Base-by-base conservation (phyloP, 352 stramenopile genomes). In the Aphanomyces stellatus region DNA sequence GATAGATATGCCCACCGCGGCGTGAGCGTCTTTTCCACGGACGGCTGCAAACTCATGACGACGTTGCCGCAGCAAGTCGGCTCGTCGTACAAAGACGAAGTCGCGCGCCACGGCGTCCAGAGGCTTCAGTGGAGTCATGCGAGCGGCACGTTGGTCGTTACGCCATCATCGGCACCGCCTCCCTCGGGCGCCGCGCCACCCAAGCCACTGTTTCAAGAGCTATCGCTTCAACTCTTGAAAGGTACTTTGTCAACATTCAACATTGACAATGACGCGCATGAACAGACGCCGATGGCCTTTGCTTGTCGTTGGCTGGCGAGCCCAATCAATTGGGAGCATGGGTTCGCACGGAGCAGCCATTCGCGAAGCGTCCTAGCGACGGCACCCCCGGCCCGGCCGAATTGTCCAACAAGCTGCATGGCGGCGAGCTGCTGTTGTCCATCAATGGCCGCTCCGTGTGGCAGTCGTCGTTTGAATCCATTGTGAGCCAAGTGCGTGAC, bases 41-140 rank as follows among this genome's bases (percentile, higher is more conserved):
- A 95, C 51, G 84, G 84, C 2, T 91, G 82, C 63, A 81, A 85
- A 0, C 72, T 95, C 46, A 91, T 95, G 82, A 91, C 86, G 37
- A 91, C 72, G 51, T 71, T 95, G 31, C 84, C 86, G 0, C 83
- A 91, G 37, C 83, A 95, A 63, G 4, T n/a, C n/a, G 49, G 15
- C 11, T 22, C 10, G 17, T 10, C 28, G 22, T 60, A 27, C 33
- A 40, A 61, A 13, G 91, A 89, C 53, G 85, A 94, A 59, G 57
- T 82, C 10, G 88, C 81, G 35, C 57, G 71, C 1, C 78, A 84
- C 51, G 85, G 85, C n/a, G 77, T 88, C 0, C 48, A 87, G 15
- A 65, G 67, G 17, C 51, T 94, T 5, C 27, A 74, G n/a, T 94
- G 85, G 85, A 80, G 81, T 4, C 64, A 73, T 41, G 82, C 81